These are phyloP conservation scores for Penstemon davidsonii DNA, from an alignment of 257 asterid species.

Conservation along the genomic window DNA sequence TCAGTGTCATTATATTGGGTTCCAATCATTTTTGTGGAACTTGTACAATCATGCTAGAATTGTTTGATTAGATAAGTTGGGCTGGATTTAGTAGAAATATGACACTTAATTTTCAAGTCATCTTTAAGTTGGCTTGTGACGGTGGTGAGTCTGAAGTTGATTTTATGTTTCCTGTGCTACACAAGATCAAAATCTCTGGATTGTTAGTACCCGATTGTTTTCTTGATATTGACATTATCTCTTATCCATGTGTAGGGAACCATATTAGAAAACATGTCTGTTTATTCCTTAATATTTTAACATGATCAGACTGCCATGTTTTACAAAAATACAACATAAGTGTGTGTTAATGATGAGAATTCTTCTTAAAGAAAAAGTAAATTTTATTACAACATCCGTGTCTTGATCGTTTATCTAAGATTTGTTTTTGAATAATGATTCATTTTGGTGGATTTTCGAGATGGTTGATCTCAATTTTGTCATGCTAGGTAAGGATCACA, in stretches of 20 bases:
- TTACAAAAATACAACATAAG: not conserved
- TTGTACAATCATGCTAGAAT: not conserved
- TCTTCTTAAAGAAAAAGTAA: not conserved
- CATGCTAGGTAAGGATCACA: slow-evolving; percentile 64
- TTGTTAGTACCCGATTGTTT: no score
- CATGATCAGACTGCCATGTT: not conserved
- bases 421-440: no score
- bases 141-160: no score
- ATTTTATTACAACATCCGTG: not conserved
- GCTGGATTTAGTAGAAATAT: no score
- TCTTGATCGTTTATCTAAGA: no score
- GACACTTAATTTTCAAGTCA: no score
- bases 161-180: no score
- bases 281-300: not conserved
- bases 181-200: no score
- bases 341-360: not conserved
- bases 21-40: no score
- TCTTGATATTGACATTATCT: not conserved
- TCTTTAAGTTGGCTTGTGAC: no score
- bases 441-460: not conserved
- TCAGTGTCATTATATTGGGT: no score
- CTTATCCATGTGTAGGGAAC: not conserved
- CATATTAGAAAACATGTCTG: not conserved
- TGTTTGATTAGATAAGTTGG: no score
- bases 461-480: slow-evolving; percentile 23